Conservation (phyloP, 2,329 filamentous ascomycete species). For the Phialocephala sp. region DNA sequence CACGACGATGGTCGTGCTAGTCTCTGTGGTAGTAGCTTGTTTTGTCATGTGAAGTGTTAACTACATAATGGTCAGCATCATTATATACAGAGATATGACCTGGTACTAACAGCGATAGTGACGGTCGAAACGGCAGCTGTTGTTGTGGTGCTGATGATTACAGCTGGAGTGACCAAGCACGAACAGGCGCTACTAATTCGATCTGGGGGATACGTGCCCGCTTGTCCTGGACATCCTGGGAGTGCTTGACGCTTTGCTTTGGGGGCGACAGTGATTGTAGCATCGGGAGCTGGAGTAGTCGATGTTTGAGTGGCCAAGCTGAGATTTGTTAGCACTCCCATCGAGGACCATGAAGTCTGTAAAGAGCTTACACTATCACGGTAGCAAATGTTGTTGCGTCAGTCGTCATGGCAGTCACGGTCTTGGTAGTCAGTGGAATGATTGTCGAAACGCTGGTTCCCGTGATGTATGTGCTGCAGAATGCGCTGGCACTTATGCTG, state of each 20-base stretch:
- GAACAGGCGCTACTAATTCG: constrained; percentile 18
- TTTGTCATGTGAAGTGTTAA: not conserved
- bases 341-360: no score
- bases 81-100: no score
- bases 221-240: constrained; percentile 12
- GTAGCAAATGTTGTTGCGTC: constrained; percentile 11
- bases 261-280: constrained; percentile 11
- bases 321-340: not conserved
- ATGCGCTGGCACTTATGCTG: constrained; percentile 14
- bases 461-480: constrained; percentile 18
- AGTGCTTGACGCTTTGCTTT: constrained; percentile 12
- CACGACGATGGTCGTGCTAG: not conserved
- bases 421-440: constrained; percentile 2
- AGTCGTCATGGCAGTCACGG: constrained; percentile 6
- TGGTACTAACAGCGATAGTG: not conserved
- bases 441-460: constrained; percentile 2
- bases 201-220: constrained; percentile 10
- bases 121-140: constrained; percentile 6
- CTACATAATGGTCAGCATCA: not conserved
- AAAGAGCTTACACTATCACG: constrained; percentile 9
- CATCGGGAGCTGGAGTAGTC: constrained; percentile 8
- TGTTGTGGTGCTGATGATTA: not conserved
- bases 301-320: constrained; percentile 13
- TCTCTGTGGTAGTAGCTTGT: constrained; percentile 4
- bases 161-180: constrained; percentile 11